Conservation (phyloP, 1,284 basidiomycete species). For the Boletus semigastroideus region DNA sequence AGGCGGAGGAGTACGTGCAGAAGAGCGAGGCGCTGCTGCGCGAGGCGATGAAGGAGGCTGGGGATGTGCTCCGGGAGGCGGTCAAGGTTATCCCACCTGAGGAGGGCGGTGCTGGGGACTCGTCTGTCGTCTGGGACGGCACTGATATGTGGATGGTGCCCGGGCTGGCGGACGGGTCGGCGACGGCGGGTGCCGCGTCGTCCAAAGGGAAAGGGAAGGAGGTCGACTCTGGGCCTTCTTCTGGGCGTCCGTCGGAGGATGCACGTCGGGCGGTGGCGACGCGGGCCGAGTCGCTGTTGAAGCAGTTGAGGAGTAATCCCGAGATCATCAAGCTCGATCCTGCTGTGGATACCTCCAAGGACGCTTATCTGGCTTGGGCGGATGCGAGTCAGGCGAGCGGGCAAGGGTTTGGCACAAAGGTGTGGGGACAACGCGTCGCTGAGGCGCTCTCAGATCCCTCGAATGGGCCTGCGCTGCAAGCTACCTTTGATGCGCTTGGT, state of each 20-base stretch:
- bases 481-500: slow-evolving; percentile 64
- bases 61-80: slow-evolving; percentile 77
- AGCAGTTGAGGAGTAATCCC: slow-evolving; percentile 73
- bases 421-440: slow-evolving; percentile 55
- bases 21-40: slow-evolving; percentile 74
- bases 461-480: slow-evolving; percentile 59
- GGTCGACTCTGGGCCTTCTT: slow-evolving; percentile 32
- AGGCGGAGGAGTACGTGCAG: slow-evolving; percentile 82
- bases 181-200: slow-evolving; percentile 12
- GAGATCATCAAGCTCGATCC: slow-evolving; percentile 79
- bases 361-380: slow-evolving; percentile 65
- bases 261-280: slow-evolving; percentile 59
- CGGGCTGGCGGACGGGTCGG: slow-evolving; percentile 19
- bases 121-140: slow-evolving; percentile 70
- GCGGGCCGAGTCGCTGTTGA: slow-evolving; percentile 77
- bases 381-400: slow-evolving; percentile 45
- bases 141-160: slow-evolving; percentile 80
- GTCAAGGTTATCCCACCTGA: slow-evolving; percentile 89
- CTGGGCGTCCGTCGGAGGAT: slow-evolving; percentile 39
- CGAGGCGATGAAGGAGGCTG: slow-evolving; percentile 70
- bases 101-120: slow-evolving; percentile 34
- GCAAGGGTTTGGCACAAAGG: slow-evolving; percentile 56
- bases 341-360: slow-evolving; percentile 54
- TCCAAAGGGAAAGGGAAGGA: slow-evolving; percentile 51
- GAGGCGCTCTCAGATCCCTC: slow-evolving; percentile 48